phyloP scores from a whole-genome alignment of 225 moss, liverwort and hornwort genomes.

The Rhytidiadelphus loreus region DNA sequence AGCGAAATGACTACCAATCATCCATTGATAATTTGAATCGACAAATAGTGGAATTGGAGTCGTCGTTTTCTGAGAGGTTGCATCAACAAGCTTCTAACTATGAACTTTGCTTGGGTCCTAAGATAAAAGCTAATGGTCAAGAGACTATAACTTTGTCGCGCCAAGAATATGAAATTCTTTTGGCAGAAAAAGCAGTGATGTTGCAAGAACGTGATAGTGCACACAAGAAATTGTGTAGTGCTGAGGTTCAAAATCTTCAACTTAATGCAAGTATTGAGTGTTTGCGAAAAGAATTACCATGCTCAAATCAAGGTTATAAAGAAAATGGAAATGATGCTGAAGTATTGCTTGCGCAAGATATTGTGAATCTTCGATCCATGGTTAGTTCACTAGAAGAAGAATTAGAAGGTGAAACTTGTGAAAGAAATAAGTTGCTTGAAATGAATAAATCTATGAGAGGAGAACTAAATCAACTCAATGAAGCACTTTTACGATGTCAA shows the following conservation, averaged over 20 bases:
- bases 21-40: slow-evolving; percentile 21
- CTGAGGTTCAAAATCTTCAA: slow-evolving; percentile 23
- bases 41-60: slow-evolving; percentile 14
- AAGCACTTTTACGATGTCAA: not conserved
- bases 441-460: not conserved
- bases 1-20: not conserved
- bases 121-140: not conserved
- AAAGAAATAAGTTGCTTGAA: slow-evolving; percentile 7
- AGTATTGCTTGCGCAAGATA: slow-evolving; percentile 34
- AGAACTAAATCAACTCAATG: slow-evolving; percentile 8
- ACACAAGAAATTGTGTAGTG: slow-evolving; percentile 22
- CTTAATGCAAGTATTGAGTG: slow-evolving; percentile 19
- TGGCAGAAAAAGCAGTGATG: slow-evolving; percentile 26
- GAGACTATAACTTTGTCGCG: slow-evolving; percentile 7
- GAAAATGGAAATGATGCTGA: not conserved
- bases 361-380: slow-evolving; percentile 28
- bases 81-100: slow-evolving; percentile 15
- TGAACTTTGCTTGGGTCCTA: not conserved
- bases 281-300: slow-evolving; percentile 7
- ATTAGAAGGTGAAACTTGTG: not conserved
- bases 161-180: slow-evolving; percentile 34
- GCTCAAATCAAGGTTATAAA: not conserved
- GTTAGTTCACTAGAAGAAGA: slow-evolving; percentile 18
- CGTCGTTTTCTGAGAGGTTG: slow-evolving; percentile 4
- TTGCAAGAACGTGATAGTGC: slow-evolving; percentile 39